phyloP scores from a whole-genome alignment of 2,329 filamentous ascomycete species.

The Ilyonectria destructans region DNA sequence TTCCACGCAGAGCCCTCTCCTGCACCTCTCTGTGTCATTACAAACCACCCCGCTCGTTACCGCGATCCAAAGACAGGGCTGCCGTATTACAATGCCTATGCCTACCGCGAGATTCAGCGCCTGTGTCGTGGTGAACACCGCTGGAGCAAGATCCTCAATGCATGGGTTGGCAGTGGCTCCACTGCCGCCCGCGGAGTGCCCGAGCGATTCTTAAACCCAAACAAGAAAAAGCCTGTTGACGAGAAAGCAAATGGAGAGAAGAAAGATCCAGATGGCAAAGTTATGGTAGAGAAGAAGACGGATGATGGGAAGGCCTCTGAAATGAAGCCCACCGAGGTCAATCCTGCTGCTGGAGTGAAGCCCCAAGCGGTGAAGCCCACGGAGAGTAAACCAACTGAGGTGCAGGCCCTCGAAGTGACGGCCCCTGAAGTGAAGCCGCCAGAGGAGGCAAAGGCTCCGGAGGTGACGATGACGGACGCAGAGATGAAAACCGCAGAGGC shows the following conservation, averaged over 20 bases:
- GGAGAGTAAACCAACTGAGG: neutral
- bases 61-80: conserved; percentile 89
- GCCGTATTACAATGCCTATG: conserved; percentile 83
- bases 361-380: conserved; percentile 1
- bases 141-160: conserved; percentile 87
- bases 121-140: conserved; percentile 81
- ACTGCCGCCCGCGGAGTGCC: conserved; percentile 84
- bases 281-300: conserved; percentile 29
- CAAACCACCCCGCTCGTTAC: conserved; percentile 85
- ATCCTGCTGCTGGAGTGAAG: conserved; percentile 28
- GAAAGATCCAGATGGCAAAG: conserved; percentile 33
- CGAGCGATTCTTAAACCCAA: conserved; percentile 75
- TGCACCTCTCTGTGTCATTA: conserved; percentile 82
- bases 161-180: conserved; percentile 82
- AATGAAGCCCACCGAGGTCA: conserved; percentile 18
- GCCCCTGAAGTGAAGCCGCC: neutral
- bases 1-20: conserved; percentile 64
- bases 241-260: conserved; percentile 30
- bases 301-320: conserved; percentile 40
- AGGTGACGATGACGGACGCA: neutral
- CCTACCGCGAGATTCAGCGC: conserved; percentile 86
- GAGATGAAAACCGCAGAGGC: neutral
- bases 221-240: conserved; percentile 48
- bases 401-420: neutral
- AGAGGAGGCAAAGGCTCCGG: neutral